These are phyloP conservation scores for Hypoxylon cercidicola DNA, from an alignment of 495 filamentous ascomycete species.

Conservation along the genomic window DNA sequence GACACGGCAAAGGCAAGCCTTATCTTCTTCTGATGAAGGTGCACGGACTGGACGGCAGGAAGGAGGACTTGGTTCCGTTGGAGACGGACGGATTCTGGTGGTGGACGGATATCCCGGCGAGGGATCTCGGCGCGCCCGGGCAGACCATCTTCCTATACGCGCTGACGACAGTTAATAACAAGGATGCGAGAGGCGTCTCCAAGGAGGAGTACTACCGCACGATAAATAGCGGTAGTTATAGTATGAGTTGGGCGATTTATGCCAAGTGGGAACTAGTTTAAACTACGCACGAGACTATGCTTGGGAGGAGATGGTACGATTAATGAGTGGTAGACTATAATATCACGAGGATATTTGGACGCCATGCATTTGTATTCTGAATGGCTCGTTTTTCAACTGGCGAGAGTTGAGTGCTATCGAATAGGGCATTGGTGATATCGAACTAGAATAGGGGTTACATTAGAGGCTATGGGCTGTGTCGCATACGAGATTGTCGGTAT, in stretches of 20 bases:
- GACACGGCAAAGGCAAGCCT: constrained; percentile 69
- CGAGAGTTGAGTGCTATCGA: too few species aligned
- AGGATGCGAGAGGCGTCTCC: constrained; percentile 74
- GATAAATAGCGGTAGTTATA: constrained; percentile 64
- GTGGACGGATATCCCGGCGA: constrained; percentile 76
- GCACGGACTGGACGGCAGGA: constrained; percentile 71
- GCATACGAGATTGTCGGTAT: too few species aligned
- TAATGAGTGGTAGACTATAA: too few species aligned
- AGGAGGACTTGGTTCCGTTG: constrained; percentile 72
- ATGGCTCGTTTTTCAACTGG: too few species aligned
- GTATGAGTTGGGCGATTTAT: constrained; percentile 70
- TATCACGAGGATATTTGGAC: too few species aligned
- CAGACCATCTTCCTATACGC: constrained; percentile 70
- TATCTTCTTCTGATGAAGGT: constrained; percentile 74
- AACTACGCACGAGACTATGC: too few species aligned
- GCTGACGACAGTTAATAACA: constrained; percentile 70
- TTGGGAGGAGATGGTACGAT: too few species aligned
- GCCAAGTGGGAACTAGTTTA: constrained; percentile 72
- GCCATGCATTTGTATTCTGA: too few species aligned
- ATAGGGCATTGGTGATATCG: too few species aligned
- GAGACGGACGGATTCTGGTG: constrained; percentile 74
- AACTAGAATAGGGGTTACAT: too few species aligned
- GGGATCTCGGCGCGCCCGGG: constrained; percentile 73
- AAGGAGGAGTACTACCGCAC: constrained; percentile 70
- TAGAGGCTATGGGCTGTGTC: too few species aligned